Percentiles rank a stretch among this genome's conserved stretches.
phyloP scores from a whole-genome alignment of 495 filamentous ascomycete genomes.

The Aspergillus ostianus region DNA sequence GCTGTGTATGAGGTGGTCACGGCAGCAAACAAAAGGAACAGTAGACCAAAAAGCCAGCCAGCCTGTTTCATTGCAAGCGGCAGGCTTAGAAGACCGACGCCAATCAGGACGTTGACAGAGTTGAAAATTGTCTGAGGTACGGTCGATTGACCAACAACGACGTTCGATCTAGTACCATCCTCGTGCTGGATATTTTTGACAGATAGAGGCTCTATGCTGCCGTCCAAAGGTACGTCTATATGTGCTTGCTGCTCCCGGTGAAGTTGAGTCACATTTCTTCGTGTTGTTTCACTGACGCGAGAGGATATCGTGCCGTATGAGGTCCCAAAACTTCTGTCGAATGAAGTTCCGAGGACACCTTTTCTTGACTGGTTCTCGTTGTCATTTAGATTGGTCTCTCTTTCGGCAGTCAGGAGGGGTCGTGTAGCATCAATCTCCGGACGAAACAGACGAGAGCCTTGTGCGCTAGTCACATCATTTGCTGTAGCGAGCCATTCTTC shows the following conservation, averaged over 20 bases:
- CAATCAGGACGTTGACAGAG: slow-evolving; percentile 91
- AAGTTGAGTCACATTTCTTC: slow-evolving; percentile 67
- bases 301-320: slow-evolving; percentile 77
- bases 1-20: slow-evolving; percentile 82
- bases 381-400: slow-evolving; percentile 16
- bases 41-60: slow-evolving; percentile 84
- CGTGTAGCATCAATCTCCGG: slow-evolving; percentile 26
- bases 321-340: slow-evolving; percentile 69
- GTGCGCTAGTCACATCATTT: slow-evolving; percentile 24
- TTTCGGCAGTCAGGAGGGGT: slow-evolving; percentile 29
- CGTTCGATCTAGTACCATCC: slow-evolving; percentile 77
- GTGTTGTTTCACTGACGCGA: slow-evolving; percentile 63
- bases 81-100: slow-evolving; percentile 83
- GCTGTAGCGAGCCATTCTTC: slow-evolving; percentile 40
- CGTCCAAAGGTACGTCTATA: slow-evolving; percentile 48
- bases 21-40: slow-evolving; percentile 71
- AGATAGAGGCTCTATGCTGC: slow-evolving; percentile 73
- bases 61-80: slow-evolving; percentile 87
- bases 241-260: slow-evolving; percentile 67
- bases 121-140: slow-evolving; percentile 96
- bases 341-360: slow-evolving; percentile 47
- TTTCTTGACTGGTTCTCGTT: slow-evolving; percentile 21
- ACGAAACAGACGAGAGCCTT: slow-evolving; percentile 31
- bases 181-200: slow-evolving; percentile 83
- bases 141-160: slow-evolving; percentile 88